These are phyloP conservation scores for Wallacemonas sp. DNA, from an alignment of 208 protist genomes.

Conservation along the genomic window DNA sequence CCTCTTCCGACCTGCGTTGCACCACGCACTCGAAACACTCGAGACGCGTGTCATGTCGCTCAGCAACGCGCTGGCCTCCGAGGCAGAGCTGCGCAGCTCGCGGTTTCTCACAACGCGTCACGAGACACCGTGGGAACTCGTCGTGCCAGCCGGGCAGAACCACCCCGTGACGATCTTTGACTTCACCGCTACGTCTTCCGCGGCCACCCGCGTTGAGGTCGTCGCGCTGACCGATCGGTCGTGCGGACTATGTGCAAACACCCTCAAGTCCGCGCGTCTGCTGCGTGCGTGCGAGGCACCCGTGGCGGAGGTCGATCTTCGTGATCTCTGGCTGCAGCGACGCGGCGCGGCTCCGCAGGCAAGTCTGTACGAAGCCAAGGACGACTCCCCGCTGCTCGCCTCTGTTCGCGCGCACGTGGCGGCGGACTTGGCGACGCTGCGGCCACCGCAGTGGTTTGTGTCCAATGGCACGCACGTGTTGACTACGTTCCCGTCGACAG, in stretches of 20 bases:
- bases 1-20: neutral
- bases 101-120: neutral
- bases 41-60: neutral
- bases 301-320: conserved; percentile 13
- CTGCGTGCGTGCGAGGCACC: conserved; percentile 17
- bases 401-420: conserved; percentile 1
- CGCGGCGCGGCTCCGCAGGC: neutral
- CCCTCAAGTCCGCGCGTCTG: conserved; percentile 41
- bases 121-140: conserved; percentile 10
- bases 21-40: neutral
- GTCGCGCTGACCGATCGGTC: conserved; percentile 39
- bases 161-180: conserved; percentile 15
- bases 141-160: conserved; percentile 9
- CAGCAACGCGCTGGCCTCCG: neutral
- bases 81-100: neutral
- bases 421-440: neutral
- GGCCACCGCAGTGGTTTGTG: conserved; percentile 37
- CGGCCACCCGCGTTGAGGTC: conserved; percentile 7
- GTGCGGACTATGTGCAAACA: conserved; percentile 44
- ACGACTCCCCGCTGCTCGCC: neutral
- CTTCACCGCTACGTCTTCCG: neutral
- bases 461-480: conserved; percentile 37
- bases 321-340: neutral
- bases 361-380: neutral
- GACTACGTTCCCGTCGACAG: conserved; percentile 22